phyloP scores from a whole-genome alignment of 805 yeast species.

The Kodamaea laetipori region DNA sequence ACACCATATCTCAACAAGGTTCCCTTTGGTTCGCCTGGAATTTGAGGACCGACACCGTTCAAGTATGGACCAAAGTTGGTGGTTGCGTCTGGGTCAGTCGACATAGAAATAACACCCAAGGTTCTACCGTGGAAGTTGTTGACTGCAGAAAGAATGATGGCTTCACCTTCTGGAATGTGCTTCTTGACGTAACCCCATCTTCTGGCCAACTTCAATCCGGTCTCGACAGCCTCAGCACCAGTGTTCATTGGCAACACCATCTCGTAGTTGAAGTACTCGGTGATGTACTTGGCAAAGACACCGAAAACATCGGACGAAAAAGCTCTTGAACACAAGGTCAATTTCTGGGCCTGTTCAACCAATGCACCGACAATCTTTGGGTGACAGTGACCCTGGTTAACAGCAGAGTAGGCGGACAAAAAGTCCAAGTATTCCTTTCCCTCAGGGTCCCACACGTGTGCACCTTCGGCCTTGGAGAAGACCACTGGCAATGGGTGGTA shows the following conservation, averaged over 20 bases:
- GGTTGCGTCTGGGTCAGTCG: conserved; percentile 93
- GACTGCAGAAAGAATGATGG: conserved; percentile 82
- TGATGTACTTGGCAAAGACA: conserved; percentile 79
- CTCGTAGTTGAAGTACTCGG: conserved; percentile 88
- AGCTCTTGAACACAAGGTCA: conserved; percentile 90
- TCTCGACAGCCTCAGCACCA: conserved; percentile 98
- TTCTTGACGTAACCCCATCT: conserved; percentile 95
- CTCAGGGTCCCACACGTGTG: conserved; percentile 98
- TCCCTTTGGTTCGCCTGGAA: conserved; percentile 70
- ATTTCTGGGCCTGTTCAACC: conserved; percentile 77
- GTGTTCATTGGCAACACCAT: conserved; percentile 97
- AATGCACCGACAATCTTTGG: conserved; percentile 87
- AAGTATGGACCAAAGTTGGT: conserved; percentile 88
- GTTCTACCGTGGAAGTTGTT: conserved; percentile 97
- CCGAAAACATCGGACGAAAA: conserved; percentile 90
- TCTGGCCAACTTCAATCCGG: conserved; percentile 90
- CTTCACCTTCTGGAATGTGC: conserved; percentile 80
- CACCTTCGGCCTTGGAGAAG: conserved; percentile 82
- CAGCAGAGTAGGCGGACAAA: conserved; percentile 93
- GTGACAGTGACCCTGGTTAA: conserved; percentile 97
- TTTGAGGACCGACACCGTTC: conserved; percentile 77
- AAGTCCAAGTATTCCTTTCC: conserved; percentile 93
- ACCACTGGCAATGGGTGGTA: conserved; percentile 97
- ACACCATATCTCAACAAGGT: conserved; percentile 75
- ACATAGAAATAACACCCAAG: conserved; percentile 91